These are phyloP conservation scores for Spergularia azorica DNA, from an alignment of 179 eudicot species.

Conservation along the genomic window DNA sequence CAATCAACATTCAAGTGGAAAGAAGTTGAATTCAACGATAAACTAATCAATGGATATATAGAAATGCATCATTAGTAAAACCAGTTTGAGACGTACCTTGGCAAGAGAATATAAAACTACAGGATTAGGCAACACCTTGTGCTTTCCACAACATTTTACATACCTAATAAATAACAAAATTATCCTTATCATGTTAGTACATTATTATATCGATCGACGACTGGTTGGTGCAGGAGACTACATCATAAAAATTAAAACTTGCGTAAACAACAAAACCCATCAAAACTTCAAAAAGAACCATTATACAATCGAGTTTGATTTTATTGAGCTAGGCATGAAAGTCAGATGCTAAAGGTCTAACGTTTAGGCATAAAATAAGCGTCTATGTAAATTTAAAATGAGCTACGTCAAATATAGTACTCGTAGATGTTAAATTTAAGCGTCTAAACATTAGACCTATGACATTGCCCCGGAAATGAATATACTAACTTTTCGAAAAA, in stretches of 20 bases:
- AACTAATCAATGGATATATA: neutral
- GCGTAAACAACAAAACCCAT: too few species aligned
- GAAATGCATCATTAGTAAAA: neutral
- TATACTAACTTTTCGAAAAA: neutral
- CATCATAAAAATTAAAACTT: too few species aligned
- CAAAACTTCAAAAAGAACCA: neutral
- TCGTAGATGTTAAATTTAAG: neutral
- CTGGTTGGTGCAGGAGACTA: too few species aligned
- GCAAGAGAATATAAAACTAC: constrained; percentile 49
- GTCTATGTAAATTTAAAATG: too few species aligned
- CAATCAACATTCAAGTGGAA: neutral
- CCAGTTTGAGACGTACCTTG: constrained; percentile 48
- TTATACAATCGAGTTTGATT: neutral
- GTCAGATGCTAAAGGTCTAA: too few species aligned
- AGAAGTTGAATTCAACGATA: neutral
- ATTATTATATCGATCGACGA: neutral
- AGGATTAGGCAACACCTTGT: constrained; percentile 57
- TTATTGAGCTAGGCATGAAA: neutral
- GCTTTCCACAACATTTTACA: constrained; percentile 49
- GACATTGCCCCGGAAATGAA: neutral
- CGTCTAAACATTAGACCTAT: neutral
- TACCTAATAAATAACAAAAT: constrained; percentile 47
- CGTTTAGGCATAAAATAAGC: too few species aligned
- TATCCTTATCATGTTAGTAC: neutral
- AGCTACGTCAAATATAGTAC: too few species aligned